Base-by-base conservation (phyloP, 805 yeast genomes). In the Hanseniaspora meyeri region DNA sequence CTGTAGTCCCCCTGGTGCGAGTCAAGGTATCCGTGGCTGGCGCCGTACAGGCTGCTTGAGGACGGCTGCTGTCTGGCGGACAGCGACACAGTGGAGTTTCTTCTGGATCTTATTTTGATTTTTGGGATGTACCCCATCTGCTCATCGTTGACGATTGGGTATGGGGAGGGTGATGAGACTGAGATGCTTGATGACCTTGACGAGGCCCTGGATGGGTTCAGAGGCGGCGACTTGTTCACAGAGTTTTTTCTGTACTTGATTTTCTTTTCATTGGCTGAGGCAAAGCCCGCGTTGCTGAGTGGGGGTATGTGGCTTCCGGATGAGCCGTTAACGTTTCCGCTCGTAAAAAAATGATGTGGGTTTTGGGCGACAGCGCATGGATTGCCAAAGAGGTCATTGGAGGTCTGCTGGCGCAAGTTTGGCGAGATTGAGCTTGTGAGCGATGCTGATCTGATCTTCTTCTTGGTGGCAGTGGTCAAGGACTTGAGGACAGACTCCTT, bases 51-150 rank as follows among this genome's bases (percentile, higher is more conserved):
- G 17, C 9, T 38, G 31, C 24, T 51, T 43, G 55, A 31, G n/a
- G 57, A 46, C 5, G 51, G 51, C 24, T 46, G 51, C 17, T 56
- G 55, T 43, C 58, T 38, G n/a, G 49, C 48, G 12, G 56, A 51
- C 16, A 51, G 14, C 14, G 59, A 59, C 11, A 63, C 64, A 31
- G 61, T 61, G 3, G 70, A 67, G 43, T 64, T 61, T 58, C 70
- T 63, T 59, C 72, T 67, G 17, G 70, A 63, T 53, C 65, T 65
- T 4, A 69, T 70, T 31, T 68, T 60, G 17, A 69, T 68, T 56
- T 68, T 68, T 46, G 72, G 72, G 24, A 68, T 62, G 36, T 67
- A 67, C 17, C 71, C 71, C 9, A 65, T 64, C 49, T 69, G 71
- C 38, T 60, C 67, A 27, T 67, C 68, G 12, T 54, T 50, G 16